phyloP scores from a whole-genome alignment of 495 filamentous ascomycete species.

The Chlorociboria aeruginascens region DNA sequence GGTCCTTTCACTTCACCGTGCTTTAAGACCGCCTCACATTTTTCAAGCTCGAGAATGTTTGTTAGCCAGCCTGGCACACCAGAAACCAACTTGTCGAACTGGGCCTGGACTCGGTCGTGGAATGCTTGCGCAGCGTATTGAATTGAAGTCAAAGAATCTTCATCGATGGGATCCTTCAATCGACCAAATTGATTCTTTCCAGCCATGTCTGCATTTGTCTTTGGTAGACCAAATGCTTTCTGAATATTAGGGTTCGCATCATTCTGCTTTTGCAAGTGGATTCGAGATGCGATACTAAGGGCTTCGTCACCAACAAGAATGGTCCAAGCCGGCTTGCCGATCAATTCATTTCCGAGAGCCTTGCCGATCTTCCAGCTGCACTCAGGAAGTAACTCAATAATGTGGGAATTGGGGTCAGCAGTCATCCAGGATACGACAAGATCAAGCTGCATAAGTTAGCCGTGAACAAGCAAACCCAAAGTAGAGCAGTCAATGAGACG shows the following conservation, averaged over 20 bases:
- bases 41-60: neutral
- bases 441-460: constrained; percentile 6
- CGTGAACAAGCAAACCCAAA: too few relatives aligned
- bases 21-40: neutral
- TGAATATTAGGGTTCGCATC: too few relatives aligned
- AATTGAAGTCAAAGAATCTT: neutral
- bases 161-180: constrained; percentile 1
- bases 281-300: neutral
- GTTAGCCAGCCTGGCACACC: too few relatives aligned
- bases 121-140: neutral
- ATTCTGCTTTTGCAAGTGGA: too few relatives aligned
- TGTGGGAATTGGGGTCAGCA: constrained; percentile 2
- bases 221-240: neutral
- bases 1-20: neutral
- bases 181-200: constrained; percentile 3
- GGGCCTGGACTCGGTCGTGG: neutral
- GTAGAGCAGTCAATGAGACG: neutral
- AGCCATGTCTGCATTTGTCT: neutral
- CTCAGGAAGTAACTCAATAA: constrained; percentile 16
- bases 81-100: neutral
- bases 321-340: constrained; percentile 7
- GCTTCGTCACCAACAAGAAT: constrained; percentile 16
- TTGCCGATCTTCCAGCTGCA: constrained; percentile 6
- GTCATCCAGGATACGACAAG: constrained; percentile 7
- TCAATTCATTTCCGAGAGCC: neutral